These are phyloP conservation scores for Brassica carinata DNA, from an alignment of 345 rosid species.

Conservation along the genomic window DNA sequence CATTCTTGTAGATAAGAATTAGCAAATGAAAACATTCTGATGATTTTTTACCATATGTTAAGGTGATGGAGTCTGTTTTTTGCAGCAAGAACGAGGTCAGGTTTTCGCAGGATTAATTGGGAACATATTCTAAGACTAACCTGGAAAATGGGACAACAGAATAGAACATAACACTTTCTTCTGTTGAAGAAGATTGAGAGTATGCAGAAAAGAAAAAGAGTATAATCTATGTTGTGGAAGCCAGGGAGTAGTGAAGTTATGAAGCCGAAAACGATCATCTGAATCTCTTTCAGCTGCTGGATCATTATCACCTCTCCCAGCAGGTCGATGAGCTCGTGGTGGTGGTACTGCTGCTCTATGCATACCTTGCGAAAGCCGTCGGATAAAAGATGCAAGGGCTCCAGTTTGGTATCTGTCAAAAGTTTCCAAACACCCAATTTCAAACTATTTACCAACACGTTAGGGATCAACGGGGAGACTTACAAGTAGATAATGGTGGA, in stretches of 20 bases:
- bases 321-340: slow-evolving; percentile 74
- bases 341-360: slow-evolving; percentile 97
- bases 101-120: slow-evolving; percentile 52
- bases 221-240: slow-evolving; percentile 87
- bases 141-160: slow-evolving; percentile 60
- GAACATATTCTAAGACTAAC: slow-evolving; percentile 61
- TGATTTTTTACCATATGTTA: slow-evolving; percentile 13
- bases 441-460: too few species aligned
- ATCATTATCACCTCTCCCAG: slow-evolving; percentile 75
- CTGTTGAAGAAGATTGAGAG: slow-evolving; percentile 16
- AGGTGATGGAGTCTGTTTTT: slow-evolving; percentile 87
- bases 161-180: not conserved
- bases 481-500: slow-evolving; percentile 90
- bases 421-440: slow-evolving; percentile 4
- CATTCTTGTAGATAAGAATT: not conserved
- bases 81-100: slow-evolving; percentile 82
- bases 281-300: slow-evolving; percentile 85
- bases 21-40: not conserved
- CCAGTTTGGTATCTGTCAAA: slow-evolving; percentile 88
- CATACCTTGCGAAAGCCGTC: slow-evolving; percentile 97
- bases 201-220: slow-evolving; percentile 9
- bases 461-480: slow-evolving; percentile 37
- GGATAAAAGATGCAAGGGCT: slow-evolving; percentile 84
- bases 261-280: slow-evolving; percentile 95
- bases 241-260: slow-evolving; percentile 97